Evolutionary conservation across 1,284 basidiomycete genomes (phyloP).

Genomic region (Pholiota adiposa): DNA sequence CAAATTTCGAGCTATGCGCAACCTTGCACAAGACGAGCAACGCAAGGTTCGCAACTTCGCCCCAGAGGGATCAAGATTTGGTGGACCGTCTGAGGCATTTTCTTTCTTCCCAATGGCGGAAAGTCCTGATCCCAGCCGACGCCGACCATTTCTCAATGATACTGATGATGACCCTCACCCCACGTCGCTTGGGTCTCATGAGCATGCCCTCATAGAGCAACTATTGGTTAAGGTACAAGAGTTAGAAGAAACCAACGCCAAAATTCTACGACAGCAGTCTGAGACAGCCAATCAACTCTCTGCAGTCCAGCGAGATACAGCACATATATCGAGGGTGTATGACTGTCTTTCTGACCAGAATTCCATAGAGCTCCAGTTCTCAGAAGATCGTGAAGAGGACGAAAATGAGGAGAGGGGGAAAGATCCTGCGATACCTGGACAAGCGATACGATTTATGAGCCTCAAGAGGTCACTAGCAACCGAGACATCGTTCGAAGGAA

Average conservation of each 20-base stretch:
- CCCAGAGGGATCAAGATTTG: constrained; percentile 50
- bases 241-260: constrained; percentile 73
- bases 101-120: constrained; percentile 29
- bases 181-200: constrained; percentile 30
- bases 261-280: constrained; percentile 70
- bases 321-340: constrained; percentile 70
- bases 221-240: constrained; percentile 80
- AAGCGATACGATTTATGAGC: constrained; percentile 44
- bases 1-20: constrained; percentile 50
- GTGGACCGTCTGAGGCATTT: constrained; percentile 30
- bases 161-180: background rate
- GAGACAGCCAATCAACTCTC: constrained; percentile 64
- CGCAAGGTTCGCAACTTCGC: constrained; percentile 61
- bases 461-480: constrained; percentile 39
- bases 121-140: constrained; percentile 16
- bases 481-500: constrained; percentile 24
- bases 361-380: constrained; percentile 45
- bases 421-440: constrained; percentile 19
- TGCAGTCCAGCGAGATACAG: constrained; percentile 72
- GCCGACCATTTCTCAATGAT: background rate
- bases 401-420: constrained; percentile 11
- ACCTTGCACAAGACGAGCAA: constrained; percentile 32
- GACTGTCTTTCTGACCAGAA: constrained; percentile 69
- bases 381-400: constrained; percentile 32
- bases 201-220: constrained; percentile 69